Conservation (phyloP, 441 rosid genomes). For the Aleurites moluccanus region DNA sequence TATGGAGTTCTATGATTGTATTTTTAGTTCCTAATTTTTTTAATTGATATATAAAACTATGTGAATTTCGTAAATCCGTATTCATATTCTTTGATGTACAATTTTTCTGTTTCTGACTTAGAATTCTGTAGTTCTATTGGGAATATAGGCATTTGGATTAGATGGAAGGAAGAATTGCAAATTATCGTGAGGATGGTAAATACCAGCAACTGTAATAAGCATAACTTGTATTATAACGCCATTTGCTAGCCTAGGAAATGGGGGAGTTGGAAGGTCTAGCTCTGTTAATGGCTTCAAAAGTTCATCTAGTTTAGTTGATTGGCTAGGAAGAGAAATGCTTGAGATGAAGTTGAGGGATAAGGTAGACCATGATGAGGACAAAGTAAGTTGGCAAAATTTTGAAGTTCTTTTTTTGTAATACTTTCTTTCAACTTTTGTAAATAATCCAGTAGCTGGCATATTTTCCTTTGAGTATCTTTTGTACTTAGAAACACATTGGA, state of each 20-base stretch:
- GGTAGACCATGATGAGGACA: slow-evolving; percentile 74
- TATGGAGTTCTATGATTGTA: neutral
- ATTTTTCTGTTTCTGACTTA: slow-evolving; percentile 20
- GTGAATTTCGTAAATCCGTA: slow-evolving; percentile 4
- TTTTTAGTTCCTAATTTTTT: neutral
- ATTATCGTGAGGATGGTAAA: slow-evolving; percentile 33
- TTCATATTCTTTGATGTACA: neutral
- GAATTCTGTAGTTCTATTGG: slow-evolving; percentile 38
- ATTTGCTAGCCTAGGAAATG: slow-evolving; percentile 83
- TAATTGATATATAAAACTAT: neutral
- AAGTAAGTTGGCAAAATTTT: slow-evolving; percentile 47
- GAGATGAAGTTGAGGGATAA: slow-evolving; percentile 87
- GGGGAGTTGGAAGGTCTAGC: slow-evolving; percentile 95
- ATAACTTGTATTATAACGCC: slow-evolving; percentile 48
- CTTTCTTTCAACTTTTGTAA: neutral
- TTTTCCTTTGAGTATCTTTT: neutral
- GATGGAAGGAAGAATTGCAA: slow-evolving; percentile 36
- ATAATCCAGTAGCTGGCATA: neutral
- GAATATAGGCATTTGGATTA: slow-evolving; percentile 42
- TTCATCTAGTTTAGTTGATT: slow-evolving; percentile 92
- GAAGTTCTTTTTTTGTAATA: neutral
- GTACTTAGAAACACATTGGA: neutral
- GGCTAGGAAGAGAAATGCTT: slow-evolving; percentile 93
- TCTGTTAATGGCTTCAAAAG: slow-evolving; percentile 73
- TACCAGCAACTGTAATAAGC: slow-evolving; percentile 37